Evolutionary conservation across 2,329 filamentous ascomycete genomes (phyloP).

Genomic region (Aschersonia sp.): DNA sequence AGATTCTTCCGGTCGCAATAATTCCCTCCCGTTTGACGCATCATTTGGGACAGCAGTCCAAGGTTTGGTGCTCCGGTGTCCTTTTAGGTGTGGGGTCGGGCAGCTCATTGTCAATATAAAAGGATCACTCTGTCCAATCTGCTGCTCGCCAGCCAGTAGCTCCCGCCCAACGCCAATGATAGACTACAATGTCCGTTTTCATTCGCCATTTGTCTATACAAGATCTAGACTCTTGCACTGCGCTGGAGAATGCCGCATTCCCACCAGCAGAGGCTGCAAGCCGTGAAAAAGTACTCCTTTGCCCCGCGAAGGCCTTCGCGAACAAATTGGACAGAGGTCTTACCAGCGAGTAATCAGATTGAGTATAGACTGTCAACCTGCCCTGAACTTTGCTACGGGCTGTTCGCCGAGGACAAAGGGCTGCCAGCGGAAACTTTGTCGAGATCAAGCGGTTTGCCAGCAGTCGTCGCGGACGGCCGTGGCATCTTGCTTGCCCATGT

Average conservation of each 20-base stretch:
- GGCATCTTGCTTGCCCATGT: conserved; percentile 12
- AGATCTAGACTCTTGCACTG: conserved; percentile 11
- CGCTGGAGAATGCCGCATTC: conserved; percentile 14
- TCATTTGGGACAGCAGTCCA: too few relatives aligned
- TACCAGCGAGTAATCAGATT: conserved; percentile 8
- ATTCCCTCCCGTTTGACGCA: too few relatives aligned
- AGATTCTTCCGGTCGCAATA: too few relatives aligned
- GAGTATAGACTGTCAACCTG: conserved; percentile 14
- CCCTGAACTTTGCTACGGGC: conserved; percentile 12
- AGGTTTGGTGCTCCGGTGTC: too few relatives aligned
- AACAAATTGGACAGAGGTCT: background rate
- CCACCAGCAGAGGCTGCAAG: conserved; percentile 14
- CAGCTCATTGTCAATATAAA: too few relatives aligned
- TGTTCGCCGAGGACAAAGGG: conserved; percentile 7
- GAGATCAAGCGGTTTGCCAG: too few relatives aligned
- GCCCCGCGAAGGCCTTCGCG: background rate
- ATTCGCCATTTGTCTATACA: conserved; percentile 9
- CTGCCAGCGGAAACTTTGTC: too few relatives aligned
- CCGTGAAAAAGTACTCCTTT: conserved; percentile 11
- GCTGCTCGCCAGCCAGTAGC: too few relatives aligned
- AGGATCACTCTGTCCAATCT: too few relatives aligned
- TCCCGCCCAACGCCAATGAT: too few relatives aligned
- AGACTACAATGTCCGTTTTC: conserved; percentile 4
- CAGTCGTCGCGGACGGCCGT: background rate
- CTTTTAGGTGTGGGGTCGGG: too few relatives aligned